Base-by-base conservation (phyloP, 2,329 filamentous ascomycete genomes). In the Botrytis porri region DNA sequence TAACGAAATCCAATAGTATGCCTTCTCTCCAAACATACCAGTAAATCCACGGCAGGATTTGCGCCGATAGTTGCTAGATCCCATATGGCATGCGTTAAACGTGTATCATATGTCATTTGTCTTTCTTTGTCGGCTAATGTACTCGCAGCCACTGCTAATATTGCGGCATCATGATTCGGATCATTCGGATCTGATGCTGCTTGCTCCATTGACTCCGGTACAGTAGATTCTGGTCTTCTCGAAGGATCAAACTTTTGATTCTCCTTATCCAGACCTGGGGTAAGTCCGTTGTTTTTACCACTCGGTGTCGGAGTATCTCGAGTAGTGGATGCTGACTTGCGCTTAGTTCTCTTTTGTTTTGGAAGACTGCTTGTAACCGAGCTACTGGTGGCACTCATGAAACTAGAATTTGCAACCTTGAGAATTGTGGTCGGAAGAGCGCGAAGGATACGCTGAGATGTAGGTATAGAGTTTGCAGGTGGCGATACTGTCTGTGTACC, bases 1-100 rank as follows among this genome's bases (percentile, higher is more conserved):
- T 99, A 99, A 67, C 95, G 90, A 84, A 99, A 99, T 0, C 96
- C 96, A 78, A 99, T 97, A 0, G 93, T 90, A 78, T 97, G 94
- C 41, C 93, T 89, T 35, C 96, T 90, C 82, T 99, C 96, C 2
- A 99, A 86, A 80, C 96, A 99, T 9, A 98, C 93, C 1, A 99
- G 85, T 29, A 99, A 84, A 81, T 99, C 96, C 0, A 97, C 93
- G 0, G 96, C 95, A 0, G 96, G 96, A 80, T 99, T 98, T 2
- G 95, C 94, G 67, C 95, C 92, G 1, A 91, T 92, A 0, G 95
- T 98, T 1, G 96, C 94, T 29, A 97, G 87, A 74, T 95, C 92
- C 96, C 96, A 99, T 77, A 98, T 98, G 18, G 93, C 91, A 78
- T 97, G 93, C 0, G 96, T 98, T 22, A 99, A 87, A 4, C 94